Evolutionary conservation across 225 moss, liverwort and hornwort species (phyloP).

Genomic region (Neckera pumila): DNA sequence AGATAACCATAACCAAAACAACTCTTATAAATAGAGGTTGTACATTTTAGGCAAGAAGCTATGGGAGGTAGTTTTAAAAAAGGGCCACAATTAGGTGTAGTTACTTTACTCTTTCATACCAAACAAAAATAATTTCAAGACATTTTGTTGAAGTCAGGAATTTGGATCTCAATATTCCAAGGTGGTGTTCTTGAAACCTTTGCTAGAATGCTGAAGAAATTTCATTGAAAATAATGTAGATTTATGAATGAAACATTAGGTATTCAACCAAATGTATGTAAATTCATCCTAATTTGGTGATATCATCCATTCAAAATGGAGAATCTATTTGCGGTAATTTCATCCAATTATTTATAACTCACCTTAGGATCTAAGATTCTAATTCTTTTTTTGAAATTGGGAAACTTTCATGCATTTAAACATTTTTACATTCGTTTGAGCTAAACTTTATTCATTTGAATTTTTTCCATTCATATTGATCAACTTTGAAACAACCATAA

Average conservation of each 20-base stretch:
- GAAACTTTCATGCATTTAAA: no score
- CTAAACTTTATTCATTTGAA: no score
- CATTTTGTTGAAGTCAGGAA: neutral
- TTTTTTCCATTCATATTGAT: no score
- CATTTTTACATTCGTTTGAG: no score
- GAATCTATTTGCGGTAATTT: neutral
- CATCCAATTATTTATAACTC: neutral
- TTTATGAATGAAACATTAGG: neutral
- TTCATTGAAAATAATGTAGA: neutral
- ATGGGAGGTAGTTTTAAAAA: neutral
- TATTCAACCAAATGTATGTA: neutral
- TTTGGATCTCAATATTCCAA: neutral
- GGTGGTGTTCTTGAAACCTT: neutral
- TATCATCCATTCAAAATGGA: neutral
- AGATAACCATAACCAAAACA: fast-evolving
- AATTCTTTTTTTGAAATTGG: no score
- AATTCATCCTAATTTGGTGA: neutral
- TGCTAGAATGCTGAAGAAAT: neutral
- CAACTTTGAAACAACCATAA: no score
- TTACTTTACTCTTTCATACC: neutral
- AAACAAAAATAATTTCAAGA: neutral
- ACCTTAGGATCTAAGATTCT: fast-evolving
- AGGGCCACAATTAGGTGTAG: neutral
- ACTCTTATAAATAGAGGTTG: fast-evolving
- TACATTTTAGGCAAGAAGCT: neutral